Base-by-base conservation (phyloP, 2,329 filamentous ascomycete genomes). In the Aureobasidium lini region DNA sequence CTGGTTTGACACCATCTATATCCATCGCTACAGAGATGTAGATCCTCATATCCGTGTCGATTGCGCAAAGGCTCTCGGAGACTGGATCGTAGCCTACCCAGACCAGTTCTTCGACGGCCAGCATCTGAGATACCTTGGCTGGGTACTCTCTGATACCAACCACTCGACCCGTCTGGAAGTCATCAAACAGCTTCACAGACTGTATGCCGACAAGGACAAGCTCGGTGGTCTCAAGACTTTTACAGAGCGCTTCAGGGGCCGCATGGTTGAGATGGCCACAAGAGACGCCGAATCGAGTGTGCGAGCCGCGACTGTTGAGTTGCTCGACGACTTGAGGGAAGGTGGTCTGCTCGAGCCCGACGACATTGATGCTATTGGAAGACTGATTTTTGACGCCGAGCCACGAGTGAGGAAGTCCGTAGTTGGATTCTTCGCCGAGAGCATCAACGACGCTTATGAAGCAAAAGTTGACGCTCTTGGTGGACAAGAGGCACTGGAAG, bases 11-110 rank as follows among this genome's bases (percentile, higher is more conserved):
- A 89, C 89, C 1, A 86, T 97, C 48, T 99, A 96, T 70, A 88
- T 96, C 32, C 93, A 99, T 73, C 86, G 94, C 49, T 99, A 97
- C 72, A 89, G 94, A 62, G 94, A 99, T 70, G 84, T 96, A 32
- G 94, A 99, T 68, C 84, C 90, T 6, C 89, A 84, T 66, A 95
- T 99, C 64, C 84, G 94, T 57, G 85, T 87, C 0, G 93, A 96
- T 68, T 96, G 93, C 69, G 86, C 95, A 28, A 85, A 88, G 63
- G 90, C 90, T 13, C 79, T 99, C 8, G 91, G 92, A 31, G 82
- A 85, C 42, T 99, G 94, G 94, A 95, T 97, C 65, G 82, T 86
- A 70, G 83, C 83, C 10, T 84, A 96, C 54, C 90, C 92, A 2
- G 90, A 90, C 48, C 82, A 89, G 47, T 99, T 96, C 74, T 90